Evolutionary conservation across 1,284 basidiomycete genomes (phyloP).

Genomic region (Tetrapyrgos nigripes): DNA sequence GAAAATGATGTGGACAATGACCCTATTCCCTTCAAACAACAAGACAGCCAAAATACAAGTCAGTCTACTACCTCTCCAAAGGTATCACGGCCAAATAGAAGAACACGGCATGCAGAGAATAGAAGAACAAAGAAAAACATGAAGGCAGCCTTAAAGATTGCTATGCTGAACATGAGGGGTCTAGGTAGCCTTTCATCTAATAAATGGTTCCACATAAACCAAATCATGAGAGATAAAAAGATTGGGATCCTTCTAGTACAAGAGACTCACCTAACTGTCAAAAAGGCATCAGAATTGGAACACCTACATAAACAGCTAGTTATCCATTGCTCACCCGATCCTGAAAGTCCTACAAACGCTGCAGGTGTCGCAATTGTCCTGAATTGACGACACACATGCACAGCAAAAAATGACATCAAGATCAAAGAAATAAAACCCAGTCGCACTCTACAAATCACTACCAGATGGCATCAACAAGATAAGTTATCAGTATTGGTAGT

Average conservation of each 20-base stretch:
- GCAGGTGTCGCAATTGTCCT: conserved; percentile 12
- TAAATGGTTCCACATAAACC: background rate
- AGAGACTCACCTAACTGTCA: conserved; percentile 12
- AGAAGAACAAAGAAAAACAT: background rate
- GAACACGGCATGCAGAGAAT: no score
- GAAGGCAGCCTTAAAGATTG: background rate
- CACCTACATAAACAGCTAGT: conserved; percentile 8
- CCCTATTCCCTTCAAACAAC: background rate
- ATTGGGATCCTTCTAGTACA: conserved; percentile 10
- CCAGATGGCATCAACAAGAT: conserved; percentile 14
- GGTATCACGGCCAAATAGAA: no score
- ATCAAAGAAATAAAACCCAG: conserved; percentile 10
- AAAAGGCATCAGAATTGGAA: conserved; percentile 11
- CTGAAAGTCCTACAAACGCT: conserved; percentile 7
- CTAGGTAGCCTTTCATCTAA: background rate
- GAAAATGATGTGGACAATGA: background rate
- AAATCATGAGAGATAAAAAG: conserved; percentile 10
- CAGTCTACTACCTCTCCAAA: no score
- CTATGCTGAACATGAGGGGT: background rate
- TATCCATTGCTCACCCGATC: conserved; percentile 10
- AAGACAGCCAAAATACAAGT: background rate
- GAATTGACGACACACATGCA: background rate
- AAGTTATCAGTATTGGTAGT: conserved; percentile 10
- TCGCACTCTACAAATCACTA: conserved; percentile 6
- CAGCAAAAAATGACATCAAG: conserved; percentile 1